Evolutionary conservation across 768 basidiomycete genomes (phyloP).

Genomic region (Stropharia rugosoannulata): DNA sequence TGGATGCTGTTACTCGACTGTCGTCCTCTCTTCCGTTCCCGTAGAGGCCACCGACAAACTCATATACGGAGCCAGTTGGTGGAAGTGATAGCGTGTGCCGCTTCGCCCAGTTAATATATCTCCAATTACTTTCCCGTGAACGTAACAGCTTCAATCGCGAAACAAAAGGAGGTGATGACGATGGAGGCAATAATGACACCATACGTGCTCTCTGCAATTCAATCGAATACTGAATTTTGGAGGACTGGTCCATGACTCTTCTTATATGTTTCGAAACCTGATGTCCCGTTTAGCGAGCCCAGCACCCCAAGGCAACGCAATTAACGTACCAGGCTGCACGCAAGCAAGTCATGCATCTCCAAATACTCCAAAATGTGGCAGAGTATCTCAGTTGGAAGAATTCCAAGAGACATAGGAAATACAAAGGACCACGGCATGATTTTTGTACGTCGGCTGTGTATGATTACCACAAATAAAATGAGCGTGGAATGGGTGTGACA

Average conservation of each 20-base stretch:
- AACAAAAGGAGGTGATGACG: constrained; percentile 30
- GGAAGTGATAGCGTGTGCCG: constrained; percentile 37
- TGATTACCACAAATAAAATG: neutral
- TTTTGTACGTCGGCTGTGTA: neutral
- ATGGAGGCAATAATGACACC: constrained; percentile 32
- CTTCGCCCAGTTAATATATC: constrained; percentile 37
- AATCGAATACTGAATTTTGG: constrained; percentile 46
- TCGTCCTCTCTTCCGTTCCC: constrained; percentile 48
- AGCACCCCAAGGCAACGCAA: neutral
- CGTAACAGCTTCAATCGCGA: constrained; percentile 40
- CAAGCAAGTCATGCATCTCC: constrained; percentile 33
- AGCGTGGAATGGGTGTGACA: neutral
- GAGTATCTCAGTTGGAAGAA: constrained; percentile 38
- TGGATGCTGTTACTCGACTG: constrained; percentile 37
- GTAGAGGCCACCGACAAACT: constrained; percentile 51
- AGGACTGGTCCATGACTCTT: constrained; percentile 38
- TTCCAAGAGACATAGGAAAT: constrained; percentile 19
- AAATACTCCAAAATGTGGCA: constrained; percentile 34
- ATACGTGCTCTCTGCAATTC: constrained; percentile 48
- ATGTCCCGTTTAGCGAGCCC: constrained; percentile 1
- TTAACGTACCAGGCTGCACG: constrained; percentile 27
- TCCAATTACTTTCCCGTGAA: constrained; percentile 49
- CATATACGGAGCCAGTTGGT: constrained; percentile 47
- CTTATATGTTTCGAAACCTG: constrained; percentile 41
- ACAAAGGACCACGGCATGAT: constrained; percentile 18